Conservation (phyloP, 1,139 yeast species). For the Nematodospora anomalae region DNA sequence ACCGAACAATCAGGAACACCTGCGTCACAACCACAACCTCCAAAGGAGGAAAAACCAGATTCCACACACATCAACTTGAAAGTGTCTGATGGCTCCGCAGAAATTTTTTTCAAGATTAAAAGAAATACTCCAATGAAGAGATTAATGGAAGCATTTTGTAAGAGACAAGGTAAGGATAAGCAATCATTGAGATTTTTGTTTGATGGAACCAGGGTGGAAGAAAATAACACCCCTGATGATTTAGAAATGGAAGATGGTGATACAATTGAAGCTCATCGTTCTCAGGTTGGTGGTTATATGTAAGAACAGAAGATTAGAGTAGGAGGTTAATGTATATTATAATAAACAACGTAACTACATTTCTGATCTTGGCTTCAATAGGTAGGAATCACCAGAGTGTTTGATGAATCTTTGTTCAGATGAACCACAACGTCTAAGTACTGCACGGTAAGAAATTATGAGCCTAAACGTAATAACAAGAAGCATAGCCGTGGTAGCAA, state of each 20-base stretch:
- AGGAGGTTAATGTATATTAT: neutral
- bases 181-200: slow-evolving; percentile 82
- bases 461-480: too few species aligned
- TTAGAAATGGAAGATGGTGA: slow-evolving; percentile 94
- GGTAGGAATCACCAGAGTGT: too few species aligned
- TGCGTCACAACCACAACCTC: slow-evolving; percentile 18
- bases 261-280: slow-evolving; percentile 96
- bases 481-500: too few species aligned
- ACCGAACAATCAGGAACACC: slow-evolving; percentile 22
- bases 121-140: slow-evolving; percentile 89
- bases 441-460: too few species aligned
- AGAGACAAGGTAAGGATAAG: slow-evolving; percentile 91
- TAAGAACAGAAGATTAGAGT: neutral
- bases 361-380: too few species aligned
- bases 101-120: slow-evolving; percentile 94
- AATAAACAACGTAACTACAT: neutral
- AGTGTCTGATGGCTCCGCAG: slow-evolving; percentile 91
- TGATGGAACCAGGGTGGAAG: slow-evolving; percentile 88
- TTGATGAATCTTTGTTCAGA: too few species aligned
- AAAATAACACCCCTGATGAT: slow-evolving; percentile 89
- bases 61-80: slow-evolving; percentile 85
- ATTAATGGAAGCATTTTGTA: slow-evolving; percentile 97
- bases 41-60: slow-evolving; percentile 61
- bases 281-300: slow-evolving; percentile 68
- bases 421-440: too few species aligned